Evolutionary conservation across 2,329 filamentous ascomycete genomes (phyloP), one percentile per base, ranked within the genome.

Genomic region (Thelonectria olida): DNA sequence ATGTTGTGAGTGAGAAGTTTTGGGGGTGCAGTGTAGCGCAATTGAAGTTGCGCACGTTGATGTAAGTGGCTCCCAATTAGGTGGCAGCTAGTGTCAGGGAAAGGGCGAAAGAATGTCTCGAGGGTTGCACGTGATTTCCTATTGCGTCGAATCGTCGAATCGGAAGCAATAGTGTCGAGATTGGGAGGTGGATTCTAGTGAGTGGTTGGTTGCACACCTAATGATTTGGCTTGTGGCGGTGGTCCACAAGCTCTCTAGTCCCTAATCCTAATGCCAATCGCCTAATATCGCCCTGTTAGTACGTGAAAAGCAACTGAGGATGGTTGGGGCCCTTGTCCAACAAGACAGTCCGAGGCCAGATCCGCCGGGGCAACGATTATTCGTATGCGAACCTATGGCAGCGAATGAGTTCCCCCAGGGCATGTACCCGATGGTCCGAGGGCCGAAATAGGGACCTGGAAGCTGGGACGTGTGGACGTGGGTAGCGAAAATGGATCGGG

Each of bases 391-490:
- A 52, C 63, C 51, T 60, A 61, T 64, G 50, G 50, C 45, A 57
- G 64, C 27, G n/a, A 47, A 42, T 66, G 63, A 42, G 54, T 64
- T 67, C 58, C 51, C 59, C 20, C 15, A 42, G 20, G 23, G 54
- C 61, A 31, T 17, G 42, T 45, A 8, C 25, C 28, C 57, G 54
- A 69, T 62, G 60, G 65, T 58, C 61, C 59, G 57, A 67, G 57
- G 62, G 64, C 56, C 51, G 45, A 67, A 62, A 67, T 64, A 66
- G 42, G 42, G 42, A 45, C 42, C 42, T 45, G 22, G 22, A 17
- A 25, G 27, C 45, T 34, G 27, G 65, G 55, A 69, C 67, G 66
- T 52, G 51, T 58, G 49, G 63, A 68, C 65, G 56, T 59, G 62
- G 62, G 58, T 50, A 66, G 54, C 19, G 44, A 45, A 39, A 31